Base-by-base conservation (phyloP, 495 filamentous ascomycete species). In the Hypoxylon fragiforme region DNA sequence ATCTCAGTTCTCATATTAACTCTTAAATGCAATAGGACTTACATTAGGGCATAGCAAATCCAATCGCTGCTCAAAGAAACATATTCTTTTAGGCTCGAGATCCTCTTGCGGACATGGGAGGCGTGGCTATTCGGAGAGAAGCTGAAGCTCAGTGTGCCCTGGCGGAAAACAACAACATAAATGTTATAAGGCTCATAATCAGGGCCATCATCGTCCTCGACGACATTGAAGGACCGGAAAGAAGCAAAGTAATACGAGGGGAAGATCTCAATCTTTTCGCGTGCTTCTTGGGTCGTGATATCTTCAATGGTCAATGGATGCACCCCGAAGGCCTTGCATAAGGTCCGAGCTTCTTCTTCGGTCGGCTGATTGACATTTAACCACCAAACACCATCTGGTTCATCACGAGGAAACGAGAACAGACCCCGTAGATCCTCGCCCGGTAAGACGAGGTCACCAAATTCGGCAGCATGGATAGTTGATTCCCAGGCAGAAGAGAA, bases 31-130 rank as follows among this genome's bases (percentile, higher is more conserved):
- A 7, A 2, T 7, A 12, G 19, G 38, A 75, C 86, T 81, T 76
- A 91, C 87, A 98, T 98, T 73, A 98, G 83, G 24, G 94, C 94
- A 64, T 98, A 98, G 73, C 95, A 98, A 54, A 98, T 92, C 94
- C 94, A 98, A 69, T 98, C 94, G 57, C 90, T 90, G 50, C 89
- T 92, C 28, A 98, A 77, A 12, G 89, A 84, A 50, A 97, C 87
- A 65, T 96, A 96, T 62, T 97, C 94, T 62, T 95, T 90, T 52
- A 98, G 77, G 67, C 88, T 88, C 1, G 90, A 87, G 63, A 98
- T 96, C 67, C 94, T 82, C 77, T 89, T 89, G 44, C 95, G 85
- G 36, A 97, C 94, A 62, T 92, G 90, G 14, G 84, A 77, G 7
- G 90, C 88, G 65, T 98, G 94, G 0, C 83, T 81, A 58, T 90